Conservation (phyloP, 495 filamentous ascomycete genomes). For the Penicillium lividum region DNA sequence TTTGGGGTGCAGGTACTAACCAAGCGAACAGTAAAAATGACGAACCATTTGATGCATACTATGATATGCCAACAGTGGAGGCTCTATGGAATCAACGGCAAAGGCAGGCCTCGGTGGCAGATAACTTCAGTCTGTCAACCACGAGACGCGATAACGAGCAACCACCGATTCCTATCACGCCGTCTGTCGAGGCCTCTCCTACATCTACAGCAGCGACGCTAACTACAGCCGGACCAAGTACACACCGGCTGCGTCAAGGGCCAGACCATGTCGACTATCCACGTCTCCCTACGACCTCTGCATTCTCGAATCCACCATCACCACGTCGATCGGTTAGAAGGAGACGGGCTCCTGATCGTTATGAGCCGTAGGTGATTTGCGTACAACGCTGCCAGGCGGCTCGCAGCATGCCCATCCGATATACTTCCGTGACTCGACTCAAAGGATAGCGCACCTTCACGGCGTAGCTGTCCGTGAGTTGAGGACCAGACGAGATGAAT, state of each 20-base stretch:
- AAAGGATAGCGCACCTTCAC: no score
- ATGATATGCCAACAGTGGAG: background rate
- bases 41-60: background rate
- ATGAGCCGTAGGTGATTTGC: constrained; percentile 7
- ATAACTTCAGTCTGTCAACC: background rate
- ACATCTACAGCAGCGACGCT: background rate
- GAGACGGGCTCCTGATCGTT: background rate
- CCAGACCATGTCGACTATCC: background rate
- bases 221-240: background rate
- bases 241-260: background rate
- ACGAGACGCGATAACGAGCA: background rate
- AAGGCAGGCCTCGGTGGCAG: background rate
- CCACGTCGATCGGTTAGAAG: background rate
- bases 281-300: background rate
- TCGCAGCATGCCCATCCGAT: no score
- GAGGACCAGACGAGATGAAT: no score
- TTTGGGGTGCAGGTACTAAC: background rate
- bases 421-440: no score
- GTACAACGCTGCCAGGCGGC: background rate
- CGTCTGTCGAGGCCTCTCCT: background rate
- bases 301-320: background rate
- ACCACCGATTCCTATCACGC: background rate
- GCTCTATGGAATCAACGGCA: background rate
- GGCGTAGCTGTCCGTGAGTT: no score
- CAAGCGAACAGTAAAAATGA: background rate